Evolutionary conservation across 345 rosid species (phyloP), one percentile per base, ranked within the genome.

Genomic region (Nephelium lappaceum): DNA sequence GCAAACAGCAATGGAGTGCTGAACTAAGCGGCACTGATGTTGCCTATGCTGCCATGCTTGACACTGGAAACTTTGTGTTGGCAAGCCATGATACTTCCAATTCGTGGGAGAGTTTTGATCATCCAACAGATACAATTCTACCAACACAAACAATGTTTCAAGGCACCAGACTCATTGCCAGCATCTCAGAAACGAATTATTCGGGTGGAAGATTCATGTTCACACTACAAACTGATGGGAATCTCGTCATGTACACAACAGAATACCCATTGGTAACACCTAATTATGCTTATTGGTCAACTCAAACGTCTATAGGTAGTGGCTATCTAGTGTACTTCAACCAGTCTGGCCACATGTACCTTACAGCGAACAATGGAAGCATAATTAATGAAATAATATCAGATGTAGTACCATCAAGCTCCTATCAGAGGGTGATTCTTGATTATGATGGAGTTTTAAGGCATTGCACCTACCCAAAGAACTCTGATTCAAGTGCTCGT

Each of bases 21-120:
- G 8, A 27, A 19, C 55, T 42, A 11, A 15, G 25, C 12, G 78
- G 55, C 23, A 38, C 67, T 9, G 75, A 74, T 16, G 62, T 80
- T 58, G 47, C 88, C 51, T 77, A 81, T 61, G 91, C 85, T 12
- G 79, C 86, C 51, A 79, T 91, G 83, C 89, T 85, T 21, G 89
- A 91, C 66, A 79, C 75, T 0, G 92, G 95, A 25, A 91, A 93
- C 77, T 84, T 93, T n/a, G 91, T 83, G 53, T 75, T 87, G 8
- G 76, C 71, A 16, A 53, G 49, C 24, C 18, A 39, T 21, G 77
- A 69, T 8, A 73, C 76, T 14, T 15, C 2, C 36, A 49, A 14
- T 43, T 3, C 87, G 71, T 88, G 95, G 93, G 75, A 85, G 74
- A 87, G 84, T 67, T 93, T 88, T 71, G 75, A 38, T 36, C 0